Evolutionary conservation across 345 rosid genomes (phyloP), one percentile per base, ranked within the genome.

Genomic region (Ceriops tagal): DNA sequence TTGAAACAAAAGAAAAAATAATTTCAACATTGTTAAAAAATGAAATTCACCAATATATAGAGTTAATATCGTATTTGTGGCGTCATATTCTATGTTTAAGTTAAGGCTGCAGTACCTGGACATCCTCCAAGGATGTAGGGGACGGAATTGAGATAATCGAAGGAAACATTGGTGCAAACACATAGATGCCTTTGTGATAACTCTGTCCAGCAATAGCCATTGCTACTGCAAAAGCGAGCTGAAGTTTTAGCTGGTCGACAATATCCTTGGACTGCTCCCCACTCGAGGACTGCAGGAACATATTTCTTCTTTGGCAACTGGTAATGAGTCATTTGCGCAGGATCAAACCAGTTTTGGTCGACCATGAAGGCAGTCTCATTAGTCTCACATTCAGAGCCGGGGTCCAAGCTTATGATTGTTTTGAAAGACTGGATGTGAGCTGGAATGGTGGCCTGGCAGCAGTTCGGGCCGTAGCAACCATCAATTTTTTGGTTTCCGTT

Each of bases 391-490:
- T 5, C 5, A 24, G 26, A 24, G 26, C 26, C 26, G 26, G 26
- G 26, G 61, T 58, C 3, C 30, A 28, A 28, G 11, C 5, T 47
- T 64, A 68, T 68, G 3, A 8, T 26, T 19, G 16, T 57, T 43
- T 19, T 5, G 8, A 58, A 68, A n/a, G 72, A 47, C 8, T 20
- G 21, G 20, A 68, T 28, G 53, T 31, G 0, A 7, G 72, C 65
- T 18, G 72, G 72, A 60, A 69, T 47, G 15, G 65, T 47, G 28
- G 58, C 28, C 58, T 69, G 72, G n/a, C 65, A 69, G 43, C 72
- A 69, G 0, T 28, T 49, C 26, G 60, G 8, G 30, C 72, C 72
- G 59, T 68, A 68, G 18, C 72, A 68, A 26, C 65, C 47, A 20
- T 4, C 15, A 9, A 13, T 46, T 20, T 3, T 18, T 5, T 30